A percentile compares a stretch with the other conserved stretches of the same genome.
Conservation (phyloP, 1,139 yeast species). For the Protomyces inouyei region DNA sequence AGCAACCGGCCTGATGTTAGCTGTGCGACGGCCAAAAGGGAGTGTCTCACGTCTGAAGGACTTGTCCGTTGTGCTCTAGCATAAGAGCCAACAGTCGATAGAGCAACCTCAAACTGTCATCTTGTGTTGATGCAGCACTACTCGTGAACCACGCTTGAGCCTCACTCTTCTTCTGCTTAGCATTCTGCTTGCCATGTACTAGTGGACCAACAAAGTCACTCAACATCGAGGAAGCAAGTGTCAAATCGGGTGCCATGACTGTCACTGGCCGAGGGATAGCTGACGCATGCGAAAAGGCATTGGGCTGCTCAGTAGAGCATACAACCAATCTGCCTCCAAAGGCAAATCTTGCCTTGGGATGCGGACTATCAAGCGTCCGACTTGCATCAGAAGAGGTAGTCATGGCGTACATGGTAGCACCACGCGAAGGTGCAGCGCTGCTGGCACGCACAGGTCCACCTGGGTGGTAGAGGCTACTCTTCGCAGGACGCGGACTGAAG, state of each 20-base stretch:
- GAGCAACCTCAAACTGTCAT: conserved; percentile 2
- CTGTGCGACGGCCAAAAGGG: too few relatives aligned
- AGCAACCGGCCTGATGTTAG: conserved; percentile 6
- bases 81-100: conserved; percentile 2
- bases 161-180: conserved; percentile 11
- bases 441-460: not conserved
- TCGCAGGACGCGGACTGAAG: conserved; percentile 3
- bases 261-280: not conserved
- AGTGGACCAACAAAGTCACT: conserved; percentile 18
- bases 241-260: not conserved
- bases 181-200: not conserved
- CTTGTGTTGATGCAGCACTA: not conserved
- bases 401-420: not conserved
- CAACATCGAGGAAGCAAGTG: conserved; percentile 1
- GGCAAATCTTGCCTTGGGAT: conserved; percentile 60
- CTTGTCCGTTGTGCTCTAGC: conserved; percentile 4
- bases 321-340: conserved; percentile 46
- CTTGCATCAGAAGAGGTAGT: not conserved
- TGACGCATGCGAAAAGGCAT: conserved; percentile 7
- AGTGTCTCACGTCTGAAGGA: not conserved
- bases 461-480: not conserved
- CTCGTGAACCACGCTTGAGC: conserved; percentile 4
- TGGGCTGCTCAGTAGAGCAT: conserved; percentile 42
- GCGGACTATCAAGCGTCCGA: not conserved
- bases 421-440: not conserved